A percentile compares a stretch with the other conserved stretches of the same genome.
Evolutionary conservation across 805 yeast genomes (phyloP).

Genomic region (Saccharomyces cerevisiae): DNA sequence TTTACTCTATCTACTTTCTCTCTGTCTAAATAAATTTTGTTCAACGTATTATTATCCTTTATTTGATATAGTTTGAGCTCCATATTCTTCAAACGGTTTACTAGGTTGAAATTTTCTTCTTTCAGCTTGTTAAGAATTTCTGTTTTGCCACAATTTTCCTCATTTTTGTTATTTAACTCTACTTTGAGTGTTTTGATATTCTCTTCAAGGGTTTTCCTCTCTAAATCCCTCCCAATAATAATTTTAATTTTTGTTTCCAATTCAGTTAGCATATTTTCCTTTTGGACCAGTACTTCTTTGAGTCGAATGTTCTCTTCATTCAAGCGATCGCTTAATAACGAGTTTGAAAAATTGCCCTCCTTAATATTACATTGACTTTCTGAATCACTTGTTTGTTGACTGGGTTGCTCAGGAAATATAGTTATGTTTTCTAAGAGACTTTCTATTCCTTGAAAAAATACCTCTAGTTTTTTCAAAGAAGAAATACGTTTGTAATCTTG

Average conservation of each 20-base stretch:
- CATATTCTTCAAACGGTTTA: conserved; percentile 9
- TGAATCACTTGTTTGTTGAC: background rate
- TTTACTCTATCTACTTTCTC: conserved; percentile 30
- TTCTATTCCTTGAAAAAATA: background rate
- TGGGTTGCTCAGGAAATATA: background rate
- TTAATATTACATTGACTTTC: background rate
- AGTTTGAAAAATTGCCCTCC: background rate
- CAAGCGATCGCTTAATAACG: background rate
- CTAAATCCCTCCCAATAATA: background rate
- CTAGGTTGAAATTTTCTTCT: conserved; percentile 8
- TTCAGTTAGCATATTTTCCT: conserved; percentile 10
- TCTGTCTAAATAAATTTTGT: conserved; percentile 30
- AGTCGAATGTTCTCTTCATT: background rate
- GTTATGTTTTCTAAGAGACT: background rate
- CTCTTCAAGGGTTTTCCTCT: background rate
- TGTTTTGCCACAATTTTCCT: conserved; percentile 3
- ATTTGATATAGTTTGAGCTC: conserved; percentile 20
- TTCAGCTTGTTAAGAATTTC: conserved; percentile 11
- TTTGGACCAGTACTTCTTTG: background rate
- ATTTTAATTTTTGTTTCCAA: conserved; percentile 18
- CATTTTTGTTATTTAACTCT: conserved; percentile 4
- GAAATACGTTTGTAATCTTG: background rate
- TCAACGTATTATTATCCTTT: conserved; percentile 28
- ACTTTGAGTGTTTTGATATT: background rate
- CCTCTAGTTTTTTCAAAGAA: background rate